phyloP scores from a whole-genome alignment of 1,284 basidiomycete species.

The Volvariella volvacea region DNA sequence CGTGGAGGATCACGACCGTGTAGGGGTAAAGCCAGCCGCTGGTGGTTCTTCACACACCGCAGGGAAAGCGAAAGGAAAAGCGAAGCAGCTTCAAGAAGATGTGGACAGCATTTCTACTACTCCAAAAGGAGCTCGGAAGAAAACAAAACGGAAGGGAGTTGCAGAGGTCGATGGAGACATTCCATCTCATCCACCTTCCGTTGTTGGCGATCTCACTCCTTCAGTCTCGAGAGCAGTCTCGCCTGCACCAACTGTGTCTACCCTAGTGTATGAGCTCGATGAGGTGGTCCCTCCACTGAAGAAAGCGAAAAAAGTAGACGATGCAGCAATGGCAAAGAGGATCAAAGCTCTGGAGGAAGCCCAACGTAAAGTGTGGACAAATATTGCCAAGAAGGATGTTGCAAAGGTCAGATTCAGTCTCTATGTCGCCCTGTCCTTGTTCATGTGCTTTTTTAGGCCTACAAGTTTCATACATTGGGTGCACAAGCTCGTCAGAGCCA shows the following conservation, averaged over 20 bases:
- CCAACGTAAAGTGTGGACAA: slow-evolving; percentile 82
- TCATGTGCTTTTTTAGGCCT: slow-evolving; percentile 47
- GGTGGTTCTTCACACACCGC: slow-evolving; percentile 10
- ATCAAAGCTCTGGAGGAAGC: slow-evolving; percentile 75
- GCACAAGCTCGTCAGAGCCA: slow-evolving; percentile 61
- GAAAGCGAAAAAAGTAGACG: slow-evolving; percentile 71
- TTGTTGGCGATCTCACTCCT: slow-evolving; percentile 49
- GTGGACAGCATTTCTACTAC: slow-evolving; percentile 30
- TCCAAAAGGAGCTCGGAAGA: slow-evolving; percentile 32
- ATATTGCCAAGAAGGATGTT: slow-evolving; percentile 77
- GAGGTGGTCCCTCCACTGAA: slow-evolving; percentile 62
- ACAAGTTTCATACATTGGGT: slow-evolving; percentile 68
- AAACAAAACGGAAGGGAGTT: slow-evolving; percentile 32
- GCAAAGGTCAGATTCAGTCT: slow-evolving; percentile 54
- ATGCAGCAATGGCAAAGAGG: slow-evolving; percentile 62
- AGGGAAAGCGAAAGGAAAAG: slow-evolving; percentile 30
- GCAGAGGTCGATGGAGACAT: slow-evolving; percentile 39
- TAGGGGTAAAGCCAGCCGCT: slow-evolving; percentile 12
- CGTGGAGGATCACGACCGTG: slow-evolving; percentile 13
- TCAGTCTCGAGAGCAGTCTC: slow-evolving; percentile 52
- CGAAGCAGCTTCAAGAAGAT: slow-evolving; percentile 25
- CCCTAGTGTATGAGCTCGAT: slow-evolving; percentile 66
- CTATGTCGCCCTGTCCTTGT: slow-evolving; percentile 7
- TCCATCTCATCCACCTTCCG: slow-evolving; percentile 50
- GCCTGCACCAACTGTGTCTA: slow-evolving; percentile 46